Conservation (phyloP, 306 rosid genomes). For the Cicer cuneatum region DNA sequence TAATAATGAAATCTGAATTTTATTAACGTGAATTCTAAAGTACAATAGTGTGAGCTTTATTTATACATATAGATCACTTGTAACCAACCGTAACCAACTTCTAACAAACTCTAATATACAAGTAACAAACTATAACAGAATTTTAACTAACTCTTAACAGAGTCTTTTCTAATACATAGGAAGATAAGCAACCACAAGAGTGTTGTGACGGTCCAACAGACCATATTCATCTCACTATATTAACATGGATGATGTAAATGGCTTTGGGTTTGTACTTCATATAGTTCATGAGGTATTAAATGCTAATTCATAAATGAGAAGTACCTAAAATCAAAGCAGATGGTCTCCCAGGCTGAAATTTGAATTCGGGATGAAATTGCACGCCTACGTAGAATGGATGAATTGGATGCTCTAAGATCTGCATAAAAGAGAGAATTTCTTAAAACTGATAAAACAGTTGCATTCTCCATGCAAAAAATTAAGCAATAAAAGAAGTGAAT, state of each 20-base stretch:
- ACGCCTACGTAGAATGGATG: constrained; percentile 94
- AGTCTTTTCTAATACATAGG: too few species aligned
- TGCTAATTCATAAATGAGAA: constrained; percentile 1
- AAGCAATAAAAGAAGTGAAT: constrained; percentile 30
- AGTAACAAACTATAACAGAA: too few species aligned
- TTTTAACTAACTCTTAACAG: too few species aligned
- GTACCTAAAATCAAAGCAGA: constrained; percentile 90
- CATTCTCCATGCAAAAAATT: constrained; percentile 21
- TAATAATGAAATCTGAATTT: too few species aligned
- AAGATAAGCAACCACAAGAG: constrained; percentile 21
- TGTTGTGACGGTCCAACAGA: constrained; percentile 10
- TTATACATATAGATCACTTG: too few species aligned
- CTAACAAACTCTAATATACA: too few species aligned
- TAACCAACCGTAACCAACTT: too few species aligned
- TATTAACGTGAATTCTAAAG: too few species aligned
- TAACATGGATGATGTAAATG: constrained; percentile 21
- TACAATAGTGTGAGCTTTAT: too few species aligned
- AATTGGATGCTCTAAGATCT: constrained; percentile 90
- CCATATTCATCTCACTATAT: constrained; percentile 21
- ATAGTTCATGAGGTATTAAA: background rate
- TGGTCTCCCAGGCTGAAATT: constrained; percentile 91
- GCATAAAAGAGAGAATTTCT: constrained; percentile 49
- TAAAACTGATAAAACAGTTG: constrained; percentile 24
- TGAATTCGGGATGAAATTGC: constrained; percentile 98
- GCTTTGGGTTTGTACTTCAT: constrained; percentile 1